Conservation (phyloP, 805 yeast species). For the Phaffomyces opuntiae region DNA sequence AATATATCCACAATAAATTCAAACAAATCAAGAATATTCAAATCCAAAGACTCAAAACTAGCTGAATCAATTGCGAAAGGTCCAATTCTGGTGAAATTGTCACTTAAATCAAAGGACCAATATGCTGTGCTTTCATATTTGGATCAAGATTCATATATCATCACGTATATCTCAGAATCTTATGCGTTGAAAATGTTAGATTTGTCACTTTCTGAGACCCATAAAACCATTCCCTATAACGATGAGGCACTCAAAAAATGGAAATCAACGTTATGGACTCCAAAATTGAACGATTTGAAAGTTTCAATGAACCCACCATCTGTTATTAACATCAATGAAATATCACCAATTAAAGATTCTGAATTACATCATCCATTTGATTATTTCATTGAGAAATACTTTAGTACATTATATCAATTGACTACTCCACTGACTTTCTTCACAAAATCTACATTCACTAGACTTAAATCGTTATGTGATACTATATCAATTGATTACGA, state of each 20-base stretch:
- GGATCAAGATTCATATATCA: constrained; percentile 20
- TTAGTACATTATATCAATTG: constrained; percentile 27
- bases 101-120: constrained; percentile 16
- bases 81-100: constrained; percentile 13
- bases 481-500: constrained; percentile 18
- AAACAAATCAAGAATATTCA: constrained; percentile 18
- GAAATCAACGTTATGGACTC: neutral
- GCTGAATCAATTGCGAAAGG: neutral
- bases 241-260: neutral
- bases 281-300: constrained; percentile 10
- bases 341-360: constrained; percentile 13
- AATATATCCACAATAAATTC: constrained; percentile 9
- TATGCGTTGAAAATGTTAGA: constrained; percentile 33
- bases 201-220: neutral
- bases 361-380: constrained; percentile 22
- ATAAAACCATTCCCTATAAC: neutral
- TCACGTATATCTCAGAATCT: constrained; percentile 40
- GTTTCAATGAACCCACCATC: constrained; percentile 23
- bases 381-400: constrained; percentile 27
- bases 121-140: constrained; percentile 12
- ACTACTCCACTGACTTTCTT: constrained; percentile 33
- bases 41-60: neutral
- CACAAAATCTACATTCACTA: constrained; percentile 42
- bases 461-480: constrained; percentile 39
- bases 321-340: constrained; percentile 7